Evolutionary conservation across 768 basidiomycete genomes (phyloP), one percentile per base, ranked within the genome.

Genomic region (Podaxis carcinomalis): DNA sequence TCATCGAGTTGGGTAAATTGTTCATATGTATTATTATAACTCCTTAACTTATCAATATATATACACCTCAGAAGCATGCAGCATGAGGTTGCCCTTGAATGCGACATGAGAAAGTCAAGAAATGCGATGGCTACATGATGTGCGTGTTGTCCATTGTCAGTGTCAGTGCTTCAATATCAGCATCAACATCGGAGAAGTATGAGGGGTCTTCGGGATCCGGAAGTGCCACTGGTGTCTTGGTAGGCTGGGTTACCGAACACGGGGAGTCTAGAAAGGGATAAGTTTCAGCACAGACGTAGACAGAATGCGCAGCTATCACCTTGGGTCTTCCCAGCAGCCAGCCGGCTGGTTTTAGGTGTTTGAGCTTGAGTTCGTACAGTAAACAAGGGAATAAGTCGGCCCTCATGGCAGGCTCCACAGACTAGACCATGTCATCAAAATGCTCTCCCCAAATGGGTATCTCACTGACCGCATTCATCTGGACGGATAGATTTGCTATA

Each of bases 401-500:
- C 89, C 49, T 72, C 75, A 68, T 79, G 83, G 67, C 90, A 92
- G 0, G 75, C 78, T 14, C 87, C 87, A 63, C 90, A 92, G 1
- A 84, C 90, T 91, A 35, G 5, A 46, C 14, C 32, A 49, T 21
- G 47, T 21, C 23, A 57, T n/a, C 16, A 35, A 37, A 52, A 5
- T 7, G 21, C 13, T 7, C 9, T 35, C 49, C 32, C 32, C 9
- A 16, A n/a, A 6, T 14, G 11, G 4, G 13, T 5, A 14, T n/a
- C 7, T 25, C 23, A 77, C 85, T 63, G 63, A 88, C 89, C 77
- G 57, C 83, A 84, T 76, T 86, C 81, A 35, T 85, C 80, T 13
- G 86, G 80, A 13, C 78, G 76, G 64, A 90, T 90, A 19, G 89
- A 90, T 62, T 87, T 91, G 68, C 83, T 87, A 66, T 85, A 84